Evolutionary conservation across 768 basidiomycete species (phyloP).

Genomic region (Podaxis pistillaris): DNA sequence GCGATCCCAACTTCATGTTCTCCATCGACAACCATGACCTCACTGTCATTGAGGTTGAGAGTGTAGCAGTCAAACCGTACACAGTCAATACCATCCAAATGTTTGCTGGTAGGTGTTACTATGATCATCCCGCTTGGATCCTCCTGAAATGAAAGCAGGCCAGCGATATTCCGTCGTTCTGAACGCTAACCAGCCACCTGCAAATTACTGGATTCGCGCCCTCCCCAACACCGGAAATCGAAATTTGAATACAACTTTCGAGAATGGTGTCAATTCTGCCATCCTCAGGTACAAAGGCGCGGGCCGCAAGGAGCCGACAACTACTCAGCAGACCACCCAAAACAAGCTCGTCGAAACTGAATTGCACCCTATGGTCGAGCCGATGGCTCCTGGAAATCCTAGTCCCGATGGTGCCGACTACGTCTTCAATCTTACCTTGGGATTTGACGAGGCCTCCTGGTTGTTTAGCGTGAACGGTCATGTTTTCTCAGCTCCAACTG

Average conservation of each 20-base stretch:
- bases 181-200: slow-evolving; percentile 37
- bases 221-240: slow-evolving; percentile 21
- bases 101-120: slow-evolving; percentile 25
- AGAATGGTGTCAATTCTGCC: slow-evolving; percentile 37
- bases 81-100: slow-evolving; percentile 40
- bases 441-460: slow-evolving; percentile 14
- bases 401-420: slow-evolving; percentile 21
- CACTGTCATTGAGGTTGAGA: slow-evolving; percentile 43
- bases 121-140: neutral
- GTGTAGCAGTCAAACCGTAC: slow-evolving; percentile 30
- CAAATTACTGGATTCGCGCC: slow-evolving; percentile 44
- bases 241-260: slow-evolving; percentile 20
- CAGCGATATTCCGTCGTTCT: slow-evolving; percentile 39
- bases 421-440: slow-evolving; percentile 21
- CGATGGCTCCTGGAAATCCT: slow-evolving; percentile 23
- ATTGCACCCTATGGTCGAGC: slow-evolving; percentile 20
- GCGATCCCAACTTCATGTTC: slow-evolving; percentile 42
- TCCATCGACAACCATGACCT: slow-evolving; percentile 42
- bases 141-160: slow-evolving; percentile 20
- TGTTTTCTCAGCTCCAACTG: slow-evolving; percentile 27
- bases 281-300: slow-evolving; percentile 45
- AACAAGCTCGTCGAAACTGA: slow-evolving; percentile 22
- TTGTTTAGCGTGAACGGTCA: slow-evolving; percentile 14
- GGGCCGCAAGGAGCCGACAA: slow-evolving; percentile 23
- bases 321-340: slow-evolving; percentile 8